These are phyloP conservation scores for Rossbeevera mucosa DNA, from an alignment of 768 basidiomycete genomes.

Conservation along the genomic window DNA sequence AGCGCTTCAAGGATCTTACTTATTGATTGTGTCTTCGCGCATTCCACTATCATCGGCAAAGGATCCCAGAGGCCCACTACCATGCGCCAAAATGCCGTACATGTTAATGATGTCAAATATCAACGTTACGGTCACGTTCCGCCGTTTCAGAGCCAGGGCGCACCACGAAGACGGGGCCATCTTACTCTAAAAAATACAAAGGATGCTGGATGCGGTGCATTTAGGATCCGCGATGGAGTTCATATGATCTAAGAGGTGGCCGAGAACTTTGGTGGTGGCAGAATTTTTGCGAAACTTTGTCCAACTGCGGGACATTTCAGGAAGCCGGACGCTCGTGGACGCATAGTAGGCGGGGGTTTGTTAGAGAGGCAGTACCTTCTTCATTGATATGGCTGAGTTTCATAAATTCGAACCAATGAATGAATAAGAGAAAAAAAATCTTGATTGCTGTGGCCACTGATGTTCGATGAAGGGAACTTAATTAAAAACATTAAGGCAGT, in stretches of 20 bases:
- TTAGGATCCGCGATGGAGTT: not conserved
- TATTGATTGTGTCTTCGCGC: conserved; percentile 2
- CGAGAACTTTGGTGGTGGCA: not conserved
- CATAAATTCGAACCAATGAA: not conserved
- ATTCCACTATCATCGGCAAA: conserved; percentile 10
- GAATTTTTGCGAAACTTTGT: conserved; percentile 8
- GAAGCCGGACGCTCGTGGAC: conserved; percentile 5
- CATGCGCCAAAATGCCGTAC: not conserved
- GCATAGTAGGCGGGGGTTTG: not conserved
- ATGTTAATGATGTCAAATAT: not conserved
- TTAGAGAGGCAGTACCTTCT: not conserved
- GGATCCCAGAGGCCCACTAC: conserved; percentile 2
- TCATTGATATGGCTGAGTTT: not conserved
- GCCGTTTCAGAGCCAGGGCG: not conserved
- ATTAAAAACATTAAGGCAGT: not conserved
- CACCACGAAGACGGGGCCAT: not conserved
- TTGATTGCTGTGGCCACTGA: not conserved
- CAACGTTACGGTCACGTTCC: not conserved
- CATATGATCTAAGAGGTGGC: not conserved
- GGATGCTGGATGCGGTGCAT: not conserved
- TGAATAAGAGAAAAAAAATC: not conserved
- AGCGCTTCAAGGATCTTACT: not conserved
- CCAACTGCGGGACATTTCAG: not conserved
- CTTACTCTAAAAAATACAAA: conserved; percentile 1
- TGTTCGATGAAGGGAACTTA: not conserved